Evolutionary conservation across 108 stramenopile genomes (phyloP).

Genomic region (Cyclotella atomus): DNA sequence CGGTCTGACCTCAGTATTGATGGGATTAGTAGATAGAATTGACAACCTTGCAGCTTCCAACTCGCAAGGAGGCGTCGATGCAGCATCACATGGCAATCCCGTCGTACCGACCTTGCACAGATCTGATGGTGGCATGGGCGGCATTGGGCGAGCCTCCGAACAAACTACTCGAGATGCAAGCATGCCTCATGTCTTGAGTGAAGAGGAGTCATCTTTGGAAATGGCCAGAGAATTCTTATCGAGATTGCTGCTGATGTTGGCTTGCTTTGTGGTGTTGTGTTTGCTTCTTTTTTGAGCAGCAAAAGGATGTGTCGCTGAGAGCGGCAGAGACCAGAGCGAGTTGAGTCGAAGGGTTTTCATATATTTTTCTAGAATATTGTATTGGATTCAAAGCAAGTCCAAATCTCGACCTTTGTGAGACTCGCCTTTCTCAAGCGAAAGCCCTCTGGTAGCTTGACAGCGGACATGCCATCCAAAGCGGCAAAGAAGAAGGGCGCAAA

Average conservation of each 20-base stretch:
- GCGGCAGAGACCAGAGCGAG: not conserved
- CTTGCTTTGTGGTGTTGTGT: constrained; percentile 53
- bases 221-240: constrained; percentile 54
- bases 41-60: constrained; percentile 22
- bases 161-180: constrained; percentile 1
- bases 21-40: constrained; percentile 36
- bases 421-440: too few species aligned
- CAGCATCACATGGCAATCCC: not conserved
- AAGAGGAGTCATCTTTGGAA: constrained; percentile 45
- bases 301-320: not conserved
- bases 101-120: constrained; percentile 41
- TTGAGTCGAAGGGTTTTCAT: not conserved
- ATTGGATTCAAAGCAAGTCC: too few species aligned
- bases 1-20: constrained; percentile 33
- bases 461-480: constrained; percentile 11
- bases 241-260: constrained; percentile 50
- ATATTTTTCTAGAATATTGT: too few species aligned
- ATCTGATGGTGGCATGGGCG: constrained; percentile 43
- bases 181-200: not conserved
- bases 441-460: not conserved
- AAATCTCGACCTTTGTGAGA: too few species aligned
- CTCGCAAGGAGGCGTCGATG: not conserved
- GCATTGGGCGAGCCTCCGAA: constrained; percentile 35
- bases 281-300: constrained; percentile 47
- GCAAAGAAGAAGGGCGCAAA: constrained; percentile 1